These are phyloP conservation scores for Trametes cubensis DNA, from an alignment of 768 basidiomycete genomes.

Conservation along the genomic window DNA sequence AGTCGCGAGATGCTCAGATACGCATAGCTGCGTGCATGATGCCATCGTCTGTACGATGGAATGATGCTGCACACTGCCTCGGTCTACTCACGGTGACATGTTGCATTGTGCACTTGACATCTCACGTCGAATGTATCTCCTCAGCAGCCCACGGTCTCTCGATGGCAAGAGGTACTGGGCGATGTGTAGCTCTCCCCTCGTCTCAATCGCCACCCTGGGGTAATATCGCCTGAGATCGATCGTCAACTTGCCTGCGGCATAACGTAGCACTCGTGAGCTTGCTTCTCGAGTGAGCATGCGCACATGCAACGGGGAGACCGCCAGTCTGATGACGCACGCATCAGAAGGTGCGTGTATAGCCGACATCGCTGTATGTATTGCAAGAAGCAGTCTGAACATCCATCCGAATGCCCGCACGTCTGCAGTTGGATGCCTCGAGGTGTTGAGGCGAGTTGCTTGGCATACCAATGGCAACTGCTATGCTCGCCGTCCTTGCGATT, in stretches of 20 bases:
- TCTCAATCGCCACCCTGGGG: neutral
- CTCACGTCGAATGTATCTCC: no score
- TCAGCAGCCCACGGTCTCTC: neutral
- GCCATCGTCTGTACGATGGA: conserved; percentile 3
- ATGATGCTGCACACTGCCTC: neutral
- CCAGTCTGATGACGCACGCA: conserved; percentile 11
- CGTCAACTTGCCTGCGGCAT: conserved; percentile 4
- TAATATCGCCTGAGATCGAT: conserved; percentile 13
- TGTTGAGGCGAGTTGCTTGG: neutral
- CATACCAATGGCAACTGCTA: no score
- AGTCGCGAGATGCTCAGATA: neutral
- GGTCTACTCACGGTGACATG: neutral
- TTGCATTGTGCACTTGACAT: neutral
- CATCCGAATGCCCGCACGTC: neutral
- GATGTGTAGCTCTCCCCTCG: neutral
- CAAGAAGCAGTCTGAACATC: neutral
- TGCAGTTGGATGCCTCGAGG: neutral
- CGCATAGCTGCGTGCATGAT: conserved; percentile 7
- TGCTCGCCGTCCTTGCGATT: no score
- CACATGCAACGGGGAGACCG: conserved; percentile 1
- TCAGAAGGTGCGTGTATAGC: neutral
- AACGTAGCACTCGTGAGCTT: neutral
- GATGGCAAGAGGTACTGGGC: neutral
- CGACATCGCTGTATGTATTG: neutral
- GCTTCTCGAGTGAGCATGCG: neutral